Conservation (phyloP, 192 early-diverging fungal genomes). For the Coemansia sp. region DNA sequence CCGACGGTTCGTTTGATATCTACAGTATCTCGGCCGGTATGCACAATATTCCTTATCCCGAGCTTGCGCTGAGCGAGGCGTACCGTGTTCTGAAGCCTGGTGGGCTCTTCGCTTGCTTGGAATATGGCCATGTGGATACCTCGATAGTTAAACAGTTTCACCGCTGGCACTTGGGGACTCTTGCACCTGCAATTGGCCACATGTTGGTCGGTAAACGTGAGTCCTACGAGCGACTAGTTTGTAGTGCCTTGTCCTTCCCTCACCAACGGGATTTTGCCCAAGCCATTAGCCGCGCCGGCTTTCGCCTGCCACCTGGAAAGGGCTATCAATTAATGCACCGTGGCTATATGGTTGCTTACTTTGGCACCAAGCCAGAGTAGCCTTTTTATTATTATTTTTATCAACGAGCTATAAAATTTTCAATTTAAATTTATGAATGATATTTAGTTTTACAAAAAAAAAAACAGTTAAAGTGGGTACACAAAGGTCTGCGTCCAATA, state of each 20-base stretch:
- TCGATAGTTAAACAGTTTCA: constrained; percentile 74
- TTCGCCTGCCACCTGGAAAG: constrained; percentile 68
- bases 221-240: constrained; percentile 89
- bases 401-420: neutral
- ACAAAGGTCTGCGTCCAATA: constrained; percentile 48
- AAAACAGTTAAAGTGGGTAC: neutral
- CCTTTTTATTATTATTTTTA: constrained; percentile 1
- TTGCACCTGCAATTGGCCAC: constrained; percentile 79
- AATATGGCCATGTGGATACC: constrained; percentile 84
- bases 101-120: constrained; percentile 88
- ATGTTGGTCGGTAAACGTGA: constrained; percentile 77
- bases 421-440: neutral
- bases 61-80: constrained; percentile 80
- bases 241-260: constrained; percentile 85
- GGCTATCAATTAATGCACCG: constrained; percentile 65
- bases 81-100: constrained; percentile 90
- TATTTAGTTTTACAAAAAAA: no score
- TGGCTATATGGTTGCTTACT: constrained; percentile 35
- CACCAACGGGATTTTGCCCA: constrained; percentile 78
- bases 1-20: constrained; percentile 77
- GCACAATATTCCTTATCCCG: constrained; percentile 89
- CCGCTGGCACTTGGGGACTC: constrained; percentile 84
- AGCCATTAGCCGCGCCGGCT: constrained; percentile 83
- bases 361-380: constrained; percentile 22
- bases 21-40: constrained; percentile 99